Evolutionary conservation across 78 protist genomes (phyloP), one percentile per base, ranked within the genome.

Genomic region (Pelomyxa schiedti): DNA sequence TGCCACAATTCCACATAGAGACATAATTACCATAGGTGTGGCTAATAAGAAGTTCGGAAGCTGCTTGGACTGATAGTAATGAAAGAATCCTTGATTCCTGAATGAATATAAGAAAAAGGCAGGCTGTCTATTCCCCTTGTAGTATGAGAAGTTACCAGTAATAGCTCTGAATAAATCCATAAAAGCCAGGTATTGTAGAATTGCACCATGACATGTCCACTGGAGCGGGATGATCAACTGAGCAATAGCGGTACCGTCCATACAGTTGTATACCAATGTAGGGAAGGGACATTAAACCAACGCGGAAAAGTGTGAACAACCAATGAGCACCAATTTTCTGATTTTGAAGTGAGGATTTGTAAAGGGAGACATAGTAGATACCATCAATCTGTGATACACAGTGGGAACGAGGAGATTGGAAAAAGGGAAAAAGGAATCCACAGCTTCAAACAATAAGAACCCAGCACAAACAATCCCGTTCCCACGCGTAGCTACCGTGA

Each of bases 31-130:
- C 30, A 29, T 0, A 58, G 82, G 82, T 30, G 35, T 3, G 26
- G 82, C 82, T 29, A 78, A 71, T n/a, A 8, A 35, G 63, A 78
- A 68, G 69, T 78, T 78, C 39, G 82, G 82, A 16, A 78, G 5
- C 68, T 78, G 76, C 39, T 47, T 42, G 39, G 26, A 5, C 70
- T 6, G 8, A 39, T 3, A 78, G 76, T 68, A 78, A 26, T 26
- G n/a, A 41, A 76, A 36, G 40, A 76, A 9, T 28, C 80, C 80
- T 26, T 29, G 8, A 41, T 72, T 47, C 29, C 63, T 47, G 63
- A 8, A 8, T 66, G 8, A 6, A 66, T 66, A 66, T 8, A 66
- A 8, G 32, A 66, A 8, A 37, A 30, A 6, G 32, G 69, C 9
- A n/a, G 69, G 32, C 9, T 37, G 8, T n/a, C 8, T 37, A 8